These are phyloP conservation scores for Immersiella caudata DNA, from an alignment of 495 filamentous ascomycete genomes.

Conservation along the genomic window DNA sequence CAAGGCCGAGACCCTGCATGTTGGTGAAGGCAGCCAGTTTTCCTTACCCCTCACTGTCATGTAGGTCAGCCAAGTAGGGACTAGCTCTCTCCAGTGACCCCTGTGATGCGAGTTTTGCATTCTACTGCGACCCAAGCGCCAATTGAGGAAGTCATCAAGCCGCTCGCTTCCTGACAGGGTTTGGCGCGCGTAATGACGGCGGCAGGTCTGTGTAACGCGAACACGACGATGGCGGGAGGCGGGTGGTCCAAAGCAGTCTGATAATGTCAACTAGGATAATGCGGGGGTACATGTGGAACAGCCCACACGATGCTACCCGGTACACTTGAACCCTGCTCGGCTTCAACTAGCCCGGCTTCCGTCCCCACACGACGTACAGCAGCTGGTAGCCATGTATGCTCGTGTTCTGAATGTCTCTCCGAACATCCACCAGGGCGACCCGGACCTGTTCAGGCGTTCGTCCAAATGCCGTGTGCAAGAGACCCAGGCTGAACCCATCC, in stretches of 20 bases:
- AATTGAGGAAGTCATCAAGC: neutral
- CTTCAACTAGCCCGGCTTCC: neutral
- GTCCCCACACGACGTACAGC: neutral
- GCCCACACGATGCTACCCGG: too few species aligned
- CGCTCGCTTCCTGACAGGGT: neutral
- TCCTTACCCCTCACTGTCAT: neutral
- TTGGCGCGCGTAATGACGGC: neutral
- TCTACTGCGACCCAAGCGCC: too few species aligned
- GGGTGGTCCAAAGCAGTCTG: too few species aligned
- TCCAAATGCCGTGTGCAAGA: constrained; percentile 42
- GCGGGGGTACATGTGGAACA: too few species aligned
- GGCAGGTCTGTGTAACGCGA: too few species aligned
- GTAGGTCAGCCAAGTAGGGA: neutral
- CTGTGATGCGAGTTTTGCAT: too few species aligned
- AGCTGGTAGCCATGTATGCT: neutral
- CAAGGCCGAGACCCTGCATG: too few species aligned
- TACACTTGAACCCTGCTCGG: too few species aligned
- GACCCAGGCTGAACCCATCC: constrained; percentile 34
- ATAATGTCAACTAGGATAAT: too few species aligned
- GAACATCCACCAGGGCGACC: constrained; percentile 23
- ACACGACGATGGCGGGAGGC: too few species aligned
- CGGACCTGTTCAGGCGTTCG: constrained; percentile 46
- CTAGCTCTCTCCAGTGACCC: too few species aligned
- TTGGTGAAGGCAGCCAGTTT: neutral
- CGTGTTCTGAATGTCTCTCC: neutral